Evolutionary conservation across 1,284 basidiomycete species (phyloP).

Genomic region (Violaceomyces palustris): DNA sequence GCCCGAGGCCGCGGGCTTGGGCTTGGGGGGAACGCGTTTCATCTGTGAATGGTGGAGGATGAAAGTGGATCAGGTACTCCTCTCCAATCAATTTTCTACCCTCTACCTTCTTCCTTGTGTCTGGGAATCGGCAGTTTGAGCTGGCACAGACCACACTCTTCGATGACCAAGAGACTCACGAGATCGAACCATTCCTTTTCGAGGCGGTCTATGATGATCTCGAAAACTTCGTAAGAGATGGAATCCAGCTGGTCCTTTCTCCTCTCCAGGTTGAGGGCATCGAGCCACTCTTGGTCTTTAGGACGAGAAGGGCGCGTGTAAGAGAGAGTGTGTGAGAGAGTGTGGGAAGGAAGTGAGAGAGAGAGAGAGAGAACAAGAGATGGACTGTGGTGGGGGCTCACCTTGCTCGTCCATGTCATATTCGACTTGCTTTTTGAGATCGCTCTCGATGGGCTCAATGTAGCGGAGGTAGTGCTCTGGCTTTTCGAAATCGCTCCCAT

Average conservation of each 20-base stretch:
- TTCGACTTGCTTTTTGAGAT: slow-evolving; percentile 87
- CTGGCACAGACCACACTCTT: too few species aligned
- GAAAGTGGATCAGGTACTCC: too few species aligned
- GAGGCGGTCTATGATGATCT: slow-evolving; percentile 91
- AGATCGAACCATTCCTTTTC: slow-evolving; percentile 99
- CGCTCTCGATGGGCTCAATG: slow-evolving; percentile 87
- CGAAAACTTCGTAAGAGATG: slow-evolving; percentile 72
- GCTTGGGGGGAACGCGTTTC: slow-evolving; percentile 37
- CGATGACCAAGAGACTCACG: slow-evolving; percentile 68
- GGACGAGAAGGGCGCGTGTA: too few species aligned
- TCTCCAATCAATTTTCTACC: too few species aligned
- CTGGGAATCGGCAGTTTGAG: too few species aligned
- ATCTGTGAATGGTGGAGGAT: too few species aligned
- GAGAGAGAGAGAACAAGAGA: background rate
- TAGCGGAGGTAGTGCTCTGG: slow-evolving; percentile 85
- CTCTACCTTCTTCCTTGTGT: too few species aligned
- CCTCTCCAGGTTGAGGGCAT: slow-evolving; percentile 75
- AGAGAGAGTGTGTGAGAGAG: slow-evolving; percentile 2
- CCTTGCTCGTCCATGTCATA: slow-evolving; percentile 99
- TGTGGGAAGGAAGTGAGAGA: background rate
- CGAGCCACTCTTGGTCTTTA: slow-evolving; percentile 90
- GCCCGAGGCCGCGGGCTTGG: slow-evolving; percentile 8
- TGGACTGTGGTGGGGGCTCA: slow-evolving; percentile 43
- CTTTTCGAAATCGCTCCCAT: slow-evolving; percentile 68
- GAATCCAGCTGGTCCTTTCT: slow-evolving; percentile 68